Conservation (phyloP, 2,329 filamentous ascomycete species). For the Akanthomyces dipterigenus region DNA sequence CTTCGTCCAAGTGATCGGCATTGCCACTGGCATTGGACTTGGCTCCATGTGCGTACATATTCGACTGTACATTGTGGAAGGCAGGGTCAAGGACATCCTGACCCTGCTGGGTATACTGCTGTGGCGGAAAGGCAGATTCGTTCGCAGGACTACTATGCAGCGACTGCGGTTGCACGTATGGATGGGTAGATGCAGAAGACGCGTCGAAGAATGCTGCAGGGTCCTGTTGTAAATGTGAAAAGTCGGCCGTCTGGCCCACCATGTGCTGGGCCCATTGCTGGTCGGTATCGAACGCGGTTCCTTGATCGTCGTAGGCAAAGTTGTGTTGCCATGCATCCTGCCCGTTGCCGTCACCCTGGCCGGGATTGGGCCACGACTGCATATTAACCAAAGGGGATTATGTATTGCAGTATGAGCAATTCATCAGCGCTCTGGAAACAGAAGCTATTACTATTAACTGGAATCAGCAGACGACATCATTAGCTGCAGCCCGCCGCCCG, state of each 20-base stretch:
- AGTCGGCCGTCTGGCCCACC: conserved; percentile 25
- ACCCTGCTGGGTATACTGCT: conserved; percentile 27
- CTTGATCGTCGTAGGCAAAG: conserved; percentile 27
- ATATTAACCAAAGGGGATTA: conserved; percentile 23
- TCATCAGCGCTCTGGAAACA: neutral
- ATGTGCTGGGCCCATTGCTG: conserved; percentile 33
- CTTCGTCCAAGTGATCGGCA: conserved; percentile 26
- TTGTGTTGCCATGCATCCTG: conserved; percentile 29
- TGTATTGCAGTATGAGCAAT: neutral
- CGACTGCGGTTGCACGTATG: conserved; percentile 23
- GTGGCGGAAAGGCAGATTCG: conserved; percentile 25
- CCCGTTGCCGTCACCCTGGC: conserved; percentile 31
- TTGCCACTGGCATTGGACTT: conserved; percentile 25
- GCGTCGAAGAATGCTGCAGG: conserved; percentile 28
- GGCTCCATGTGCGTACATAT: conserved; percentile 30
- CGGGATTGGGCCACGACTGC: conserved; percentile 34
- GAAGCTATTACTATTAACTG: conserved; percentile 7
- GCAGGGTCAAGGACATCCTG: conserved; percentile 32
- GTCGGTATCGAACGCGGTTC: conserved; percentile 31
- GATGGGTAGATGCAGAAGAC: conserved; percentile 22
- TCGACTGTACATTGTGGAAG: conserved; percentile 30
- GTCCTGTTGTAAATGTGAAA: conserved; percentile 27
- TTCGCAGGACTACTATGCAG: conserved; percentile 24
- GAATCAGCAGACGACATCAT: conserved; percentile 4
- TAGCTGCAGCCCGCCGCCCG: neutral